Evolutionary conservation across 306 rosid genomes (phyloP).

Genomic region (Cicer yamashitae): DNA sequence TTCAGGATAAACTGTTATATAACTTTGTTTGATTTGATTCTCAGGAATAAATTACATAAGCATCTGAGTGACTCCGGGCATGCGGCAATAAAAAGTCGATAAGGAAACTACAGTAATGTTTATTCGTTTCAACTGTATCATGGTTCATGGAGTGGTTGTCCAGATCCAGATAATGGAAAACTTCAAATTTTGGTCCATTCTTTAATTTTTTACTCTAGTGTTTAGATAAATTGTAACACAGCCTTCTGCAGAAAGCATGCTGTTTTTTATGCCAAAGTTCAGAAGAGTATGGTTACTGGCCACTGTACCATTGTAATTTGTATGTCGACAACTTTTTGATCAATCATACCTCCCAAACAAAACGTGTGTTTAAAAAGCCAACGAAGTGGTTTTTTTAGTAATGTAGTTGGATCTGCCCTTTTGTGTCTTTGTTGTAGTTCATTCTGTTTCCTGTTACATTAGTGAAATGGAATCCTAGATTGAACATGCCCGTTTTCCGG

Average conservation of each 20-base stretch:
- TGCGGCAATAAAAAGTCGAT: constrained; percentile 63
- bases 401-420: constrained; percentile 5
- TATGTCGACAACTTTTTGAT: constrained; percentile 23
- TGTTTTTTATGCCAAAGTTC: constrained; percentile 27
- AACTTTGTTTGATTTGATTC: constrained; percentile 39
- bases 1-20: constrained; percentile 5
- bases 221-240: constrained; percentile 27
- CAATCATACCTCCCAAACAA: background rate
- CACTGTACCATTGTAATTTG: background rate
- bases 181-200: constrained; percentile 49
- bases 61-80: constrained; percentile 92
- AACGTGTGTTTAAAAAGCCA: background rate
- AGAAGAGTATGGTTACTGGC: background rate
- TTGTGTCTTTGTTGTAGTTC: background rate
- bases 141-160: background rate
- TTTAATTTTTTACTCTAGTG: constrained; percentile 37
- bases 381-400: background rate
- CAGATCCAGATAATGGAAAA: constrained; percentile 8
- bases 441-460: background rate
- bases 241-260: constrained; percentile 24
- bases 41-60: constrained; percentile 77
- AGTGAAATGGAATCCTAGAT: too few relatives aligned
- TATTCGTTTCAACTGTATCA: constrained; percentile 1
- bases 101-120: constrained; percentile 35
- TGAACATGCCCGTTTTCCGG: too few relatives aligned